These are phyloP conservation scores for Rubus parviflorus DNA, from an alignment of 306 rosid species.

Conservation along the genomic window DNA sequence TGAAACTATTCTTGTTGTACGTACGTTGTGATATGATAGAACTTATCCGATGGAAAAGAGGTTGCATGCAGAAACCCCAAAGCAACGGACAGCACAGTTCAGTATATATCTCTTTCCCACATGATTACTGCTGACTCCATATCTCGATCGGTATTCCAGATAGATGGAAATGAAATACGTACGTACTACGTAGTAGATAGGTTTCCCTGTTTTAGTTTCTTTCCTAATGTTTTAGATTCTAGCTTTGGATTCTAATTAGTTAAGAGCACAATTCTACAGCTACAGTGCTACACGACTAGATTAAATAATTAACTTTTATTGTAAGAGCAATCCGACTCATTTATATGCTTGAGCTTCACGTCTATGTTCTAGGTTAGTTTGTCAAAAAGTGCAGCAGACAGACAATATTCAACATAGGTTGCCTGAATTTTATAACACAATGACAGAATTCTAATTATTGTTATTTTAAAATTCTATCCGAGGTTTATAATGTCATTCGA, in stretches of 20 bases:
- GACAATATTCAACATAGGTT: not conserved
- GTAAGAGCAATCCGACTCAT: too few species aligned
- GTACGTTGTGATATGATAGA: not conserved
- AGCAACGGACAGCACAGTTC: not conserved
- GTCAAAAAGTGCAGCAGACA: not conserved
- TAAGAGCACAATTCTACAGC: not conserved
- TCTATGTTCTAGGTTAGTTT: not conserved
- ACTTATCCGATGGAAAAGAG: not conserved
- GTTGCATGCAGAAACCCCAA: constrained; percentile 1
- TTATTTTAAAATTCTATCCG: too few species aligned
- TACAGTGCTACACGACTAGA: not conserved
- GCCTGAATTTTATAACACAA: not conserved
- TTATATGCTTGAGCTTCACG: not conserved
- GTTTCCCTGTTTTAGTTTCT: not conserved
- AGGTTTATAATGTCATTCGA: too few species aligned
- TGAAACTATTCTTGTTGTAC: too few species aligned
- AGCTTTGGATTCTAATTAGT: not conserved
- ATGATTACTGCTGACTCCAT: not conserved
- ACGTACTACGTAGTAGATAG: not conserved
- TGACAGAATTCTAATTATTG: not conserved
- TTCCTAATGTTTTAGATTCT: not conserved
- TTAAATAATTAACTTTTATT: not conserved
- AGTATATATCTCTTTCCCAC: not conserved
- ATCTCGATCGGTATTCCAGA: not conserved
- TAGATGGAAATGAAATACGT: not conserved